Base-by-base conservation (phyloP, 2,329 filamentous ascomycete genomes). In the Penicillium sp. region DNA sequence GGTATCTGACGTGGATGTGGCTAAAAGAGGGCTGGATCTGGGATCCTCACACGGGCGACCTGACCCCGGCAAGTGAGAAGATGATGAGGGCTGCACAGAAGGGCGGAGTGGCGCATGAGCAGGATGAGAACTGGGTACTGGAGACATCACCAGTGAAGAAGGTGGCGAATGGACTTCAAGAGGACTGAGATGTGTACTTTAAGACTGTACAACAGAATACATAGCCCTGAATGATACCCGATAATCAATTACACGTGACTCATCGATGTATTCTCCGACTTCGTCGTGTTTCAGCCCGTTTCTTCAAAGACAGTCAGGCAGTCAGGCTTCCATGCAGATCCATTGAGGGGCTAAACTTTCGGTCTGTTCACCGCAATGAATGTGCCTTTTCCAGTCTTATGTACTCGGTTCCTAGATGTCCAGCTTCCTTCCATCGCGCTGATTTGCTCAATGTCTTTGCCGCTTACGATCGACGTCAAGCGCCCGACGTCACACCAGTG, bases 1-100 rank as follows among this genome's bases (percentile, higher is more conserved):
- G 88, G 0, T 95, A 83, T 69, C 68, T 96, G 60, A 78, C 85
- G 31, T 96, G 90, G 89, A 87, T 89, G 81, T 95, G 90, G 89
- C 79, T 93, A 70, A 81, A 84, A 37, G 87, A 95, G 59, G 88
- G 89, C 0, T 91, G 83, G 78, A 75, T 82, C 32, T 95, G 89
- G 88, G 79, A 94, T 69, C 81, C 82, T 1, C 65, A 72, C 23
- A 89, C 85, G 0, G 89, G 88, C 0, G 59, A 71, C 24, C 64
- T 69, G 54, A 70, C 61, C 11, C 61, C 62, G 45, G 68, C 73
- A 8, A 68, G 66, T 39, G 66, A 67, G 10, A 65, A 64, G 46
- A 63, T 67, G 34, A 64, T 70, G 52, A 62, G 62, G 42, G 62
- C 65, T 42, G 71, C 71, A 4, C 56, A 54, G 16, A 59, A 56